Conservation (phyloP, 108 stramenopile species). For the Nitzschia palea region DNA sequence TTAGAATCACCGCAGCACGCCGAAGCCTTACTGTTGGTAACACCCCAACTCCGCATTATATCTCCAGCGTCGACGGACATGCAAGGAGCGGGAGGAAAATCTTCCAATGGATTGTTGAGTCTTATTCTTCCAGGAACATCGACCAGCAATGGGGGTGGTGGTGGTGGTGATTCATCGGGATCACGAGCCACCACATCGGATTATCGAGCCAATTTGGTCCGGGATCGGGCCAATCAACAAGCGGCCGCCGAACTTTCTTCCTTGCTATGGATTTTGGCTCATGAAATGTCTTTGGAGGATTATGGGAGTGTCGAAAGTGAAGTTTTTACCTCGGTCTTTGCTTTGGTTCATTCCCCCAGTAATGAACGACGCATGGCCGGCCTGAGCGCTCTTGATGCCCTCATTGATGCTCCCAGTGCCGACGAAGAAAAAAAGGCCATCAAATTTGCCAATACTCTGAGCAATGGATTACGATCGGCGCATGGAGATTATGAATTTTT, state of each 20-base stretch:
- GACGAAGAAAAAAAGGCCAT: slow-evolving; percentile 91
- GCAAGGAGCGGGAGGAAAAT: slow-evolving; percentile 43
- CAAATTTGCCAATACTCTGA: slow-evolving; percentile 89
- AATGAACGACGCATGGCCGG: slow-evolving; percentile 73
- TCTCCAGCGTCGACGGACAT: slow-evolving; percentile 72
- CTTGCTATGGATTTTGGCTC: slow-evolving; percentile 64
- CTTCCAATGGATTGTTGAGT: slow-evolving; percentile 20
- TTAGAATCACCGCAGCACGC: slow-evolving; percentile 55
- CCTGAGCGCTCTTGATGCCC: slow-evolving; percentile 76
- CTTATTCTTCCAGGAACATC: slow-evolving; percentile 6
- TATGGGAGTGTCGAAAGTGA: slow-evolving; percentile 78
- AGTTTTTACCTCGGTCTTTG: slow-evolving; percentile 74
- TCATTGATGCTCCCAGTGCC: slow-evolving; percentile 79
- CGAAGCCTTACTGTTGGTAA: slow-evolving; percentile 61
- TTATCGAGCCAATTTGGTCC: slow-evolving; percentile 48
- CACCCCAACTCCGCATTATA: slow-evolving; percentile 77
- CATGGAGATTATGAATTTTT: slow-evolving; percentile 83
- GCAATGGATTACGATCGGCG: slow-evolving; percentile 63
- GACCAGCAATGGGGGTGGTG: neutral
- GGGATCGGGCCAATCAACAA: slow-evolving; percentile 65
- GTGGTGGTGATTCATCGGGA: neutral
- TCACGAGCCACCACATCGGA: slow-evolving; percentile 26
- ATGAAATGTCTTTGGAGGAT: slow-evolving; percentile 86
- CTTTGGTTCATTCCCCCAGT: slow-evolving; percentile 66
- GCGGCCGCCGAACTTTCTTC: slow-evolving; percentile 77